Evolutionary conservation across 2,329 filamentous ascomycete genomes (phyloP), one percentile per base, ranked within the genome.

Genomic region (Clonostachys rosea): DNA sequence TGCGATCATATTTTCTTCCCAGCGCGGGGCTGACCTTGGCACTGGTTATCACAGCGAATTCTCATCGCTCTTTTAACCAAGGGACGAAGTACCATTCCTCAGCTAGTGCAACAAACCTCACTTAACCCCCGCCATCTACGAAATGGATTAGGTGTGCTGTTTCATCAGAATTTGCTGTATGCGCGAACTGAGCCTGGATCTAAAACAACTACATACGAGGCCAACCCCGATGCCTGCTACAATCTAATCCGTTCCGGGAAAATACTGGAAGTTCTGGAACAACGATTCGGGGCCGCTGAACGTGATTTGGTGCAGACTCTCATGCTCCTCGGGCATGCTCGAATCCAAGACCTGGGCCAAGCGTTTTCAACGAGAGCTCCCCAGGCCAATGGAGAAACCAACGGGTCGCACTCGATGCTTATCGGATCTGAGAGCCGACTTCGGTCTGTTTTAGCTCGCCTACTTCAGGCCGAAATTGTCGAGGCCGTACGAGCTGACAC

Each of bases 121-220:
- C 79, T 96, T 44, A 81, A 79, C 47, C 75, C 79, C n/a, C 81
- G 83, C 46, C 86, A 95, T 61, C 73, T 96, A 53, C 87, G 86
- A 58, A 84, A 91, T 68, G 91, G 87, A 17, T 77, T 99, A 45
- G 84, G 84, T 46, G 86, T 94, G 34, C 83, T 97, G 53, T 80
- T 95, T 40, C 92, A 97, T 63, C 88, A 96, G 62, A 90, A 91
- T 60, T 80, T 97, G 43, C 74, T 95, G 52, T 89, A 84, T 64
- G 45, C 44, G 7, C 86, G 91, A 54, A 81, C 83, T 54, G 78
- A 84, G 50, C 62, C 74, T 47, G 79, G 85, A 47, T 77, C 81
- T 40, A 78, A 77, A 42, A 64, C 76, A 44, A 87, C 87, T 20
- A 83, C 82, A 61, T 99, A 97, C 69, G 89, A 96, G 63, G 87